Base-by-base conservation (phyloP, 1,139 yeast species). In the Blastobotrys arbuscula region DNA sequence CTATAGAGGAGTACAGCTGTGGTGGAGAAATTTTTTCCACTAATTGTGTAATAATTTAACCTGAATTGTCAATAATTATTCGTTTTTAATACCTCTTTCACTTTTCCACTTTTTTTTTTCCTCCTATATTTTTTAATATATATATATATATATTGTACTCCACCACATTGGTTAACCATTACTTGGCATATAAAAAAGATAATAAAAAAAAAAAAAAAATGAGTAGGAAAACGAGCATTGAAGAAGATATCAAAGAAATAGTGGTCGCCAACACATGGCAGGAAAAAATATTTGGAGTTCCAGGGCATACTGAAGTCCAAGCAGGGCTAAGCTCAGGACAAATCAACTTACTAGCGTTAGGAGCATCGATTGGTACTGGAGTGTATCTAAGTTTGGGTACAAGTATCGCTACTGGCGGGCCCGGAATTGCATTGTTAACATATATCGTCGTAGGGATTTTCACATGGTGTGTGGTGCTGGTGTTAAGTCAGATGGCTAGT, bases 401-500 rank as follows among this genome's bases (percentile, higher is more conserved):
- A 10, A 85, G 86, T 47, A 67, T 78, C 13, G 81, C 88, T 1
- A 69, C 82, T 53, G 86, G 84, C 5, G 92, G 92, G 19, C 89
- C 90, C 3, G 89, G 76, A 15, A 76, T 85, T 36, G 75, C 82
- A 45, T 71, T 84, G 42, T 71, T 83, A 39, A 74, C 86, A 3
- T 83, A 82, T 61, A 64, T 77, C n/a, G 63, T 79, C 46, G 78
- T 82, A 57, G 89, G 88, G 16, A 62, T 79, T 41, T 72, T 81
- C 48, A 88, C 83, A 40, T 82, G 73, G 58, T 75, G 79, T 69
- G 85, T 82, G 43, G 81, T 83, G 82, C 71, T 79, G 55, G 81
- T 81, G 20, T 69, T 84, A 49, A 88, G 89, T 45, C 90, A 83
- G 65, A 79, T 83, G 70, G 86, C 88, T 12, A 73, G 87, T n/a